A percentile compares a stretch with the other conserved stretches of the same genome.
These are phyloP conservation scores for Pichia pseudocactophila DNA, from an alignment of 805 yeast species.

Conservation along the genomic window DNA sequence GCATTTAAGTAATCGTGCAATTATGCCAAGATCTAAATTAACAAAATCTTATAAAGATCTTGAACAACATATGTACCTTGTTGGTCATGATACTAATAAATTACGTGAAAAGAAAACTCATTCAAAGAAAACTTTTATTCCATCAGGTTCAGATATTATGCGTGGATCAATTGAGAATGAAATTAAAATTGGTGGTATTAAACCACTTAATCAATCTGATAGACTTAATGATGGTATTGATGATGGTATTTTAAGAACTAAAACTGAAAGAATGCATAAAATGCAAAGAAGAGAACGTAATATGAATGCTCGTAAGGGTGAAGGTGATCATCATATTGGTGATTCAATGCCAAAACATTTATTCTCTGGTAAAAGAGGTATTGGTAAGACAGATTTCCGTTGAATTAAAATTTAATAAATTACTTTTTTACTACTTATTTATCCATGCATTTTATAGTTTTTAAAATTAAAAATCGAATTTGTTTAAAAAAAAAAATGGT, in stretches of 20 bases:
- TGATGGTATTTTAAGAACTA: conserved; percentile 71
- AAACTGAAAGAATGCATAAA: conserved; percentile 82
- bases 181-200: conserved; percentile 14
- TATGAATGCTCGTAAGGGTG: conserved; percentile 88
- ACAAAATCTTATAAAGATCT: conserved; percentile 66
- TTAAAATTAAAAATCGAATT: too few species aligned
- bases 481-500: too few species aligned
- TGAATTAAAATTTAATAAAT: too few species aligned
- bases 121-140: conserved; percentile 22
- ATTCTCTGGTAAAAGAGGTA: conserved; percentile 94
- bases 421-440: not conserved
- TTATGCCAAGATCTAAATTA: conserved; percentile 84
- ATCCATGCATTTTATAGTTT: not conserved
- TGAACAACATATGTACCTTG: conserved; percentile 81
- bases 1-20: conserved; percentile 74
- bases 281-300: conserved; percentile 90
- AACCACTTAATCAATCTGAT: conserved; percentile 56
- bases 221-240: conserved; percentile 80
- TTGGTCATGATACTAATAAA: conserved; percentile 79
- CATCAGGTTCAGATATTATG: conserved; percentile 75
- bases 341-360: conserved; percentile 88
- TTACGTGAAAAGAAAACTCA: conserved; percentile 36
- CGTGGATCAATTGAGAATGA: conserved; percentile 25
- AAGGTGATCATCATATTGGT: conserved; percentile 85
- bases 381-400: conserved; percentile 87